These are phyloP conservation scores for Rosa rugosa DNA, from an alignment of 306 rosid species.

Conservation along the genomic window DNA sequence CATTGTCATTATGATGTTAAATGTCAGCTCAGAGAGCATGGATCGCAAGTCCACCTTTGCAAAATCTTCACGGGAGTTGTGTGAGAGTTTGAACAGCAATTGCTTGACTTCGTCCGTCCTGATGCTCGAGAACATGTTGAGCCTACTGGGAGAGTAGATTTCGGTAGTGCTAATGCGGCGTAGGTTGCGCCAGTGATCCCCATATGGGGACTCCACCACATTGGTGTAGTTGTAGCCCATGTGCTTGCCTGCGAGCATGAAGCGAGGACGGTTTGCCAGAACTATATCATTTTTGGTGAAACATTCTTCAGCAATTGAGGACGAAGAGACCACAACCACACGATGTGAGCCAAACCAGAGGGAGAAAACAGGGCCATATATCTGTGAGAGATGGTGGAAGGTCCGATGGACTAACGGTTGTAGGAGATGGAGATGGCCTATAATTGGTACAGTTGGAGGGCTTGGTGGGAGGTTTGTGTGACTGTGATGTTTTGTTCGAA, in stretches of 20 bases:
- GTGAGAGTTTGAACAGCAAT: constrained; percentile 31
- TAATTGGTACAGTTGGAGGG: constrained; percentile 51
- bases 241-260: constrained; percentile 31
- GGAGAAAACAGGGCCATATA: constrained; percentile 40
- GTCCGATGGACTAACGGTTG: constrained; percentile 39
- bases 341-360: constrained; percentile 35
- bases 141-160: constrained; percentile 47
- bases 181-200: constrained; percentile 80
- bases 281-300: constrained; percentile 65
- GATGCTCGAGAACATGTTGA: constrained; percentile 27
- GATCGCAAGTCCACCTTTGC: constrained; percentile 38
- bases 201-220: constrained; percentile 35
- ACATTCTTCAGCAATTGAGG: constrained; percentile 52
- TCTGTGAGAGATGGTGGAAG: constrained; percentile 35
- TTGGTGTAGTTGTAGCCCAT: constrained; percentile 44
- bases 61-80: constrained; percentile 9
- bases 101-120: constrained; percentile 47
- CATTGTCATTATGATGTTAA: constrained; percentile 63
- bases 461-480: constrained; percentile 47
- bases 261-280: constrained; percentile 44
- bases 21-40: constrained; percentile 45
- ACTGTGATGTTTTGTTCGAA: constrained; percentile 4
- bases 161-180: constrained; percentile 66
- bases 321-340: constrained; percentile 48
- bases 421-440: constrained; percentile 59